Conservation (phyloP, 768 basidiomycete species). For the Bullera alba region DNA sequence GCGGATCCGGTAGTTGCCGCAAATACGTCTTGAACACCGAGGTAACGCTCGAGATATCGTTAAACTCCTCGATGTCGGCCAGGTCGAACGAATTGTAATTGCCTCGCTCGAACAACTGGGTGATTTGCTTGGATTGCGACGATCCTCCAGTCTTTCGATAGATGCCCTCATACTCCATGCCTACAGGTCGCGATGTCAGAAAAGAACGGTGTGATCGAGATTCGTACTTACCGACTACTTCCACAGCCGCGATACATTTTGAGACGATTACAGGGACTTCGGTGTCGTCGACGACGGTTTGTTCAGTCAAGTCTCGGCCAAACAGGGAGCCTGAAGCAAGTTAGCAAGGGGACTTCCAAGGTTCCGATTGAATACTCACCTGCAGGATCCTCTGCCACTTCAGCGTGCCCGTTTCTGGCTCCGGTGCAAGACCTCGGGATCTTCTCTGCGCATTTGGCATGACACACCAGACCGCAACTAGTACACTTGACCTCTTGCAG, state of each 20-base stretch:
- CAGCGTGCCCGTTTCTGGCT: constrained; percentile 23
- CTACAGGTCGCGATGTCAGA: constrained; percentile 48
- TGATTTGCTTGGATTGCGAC: constrained; percentile 84
- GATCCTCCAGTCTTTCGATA: constrained; percentile 96
- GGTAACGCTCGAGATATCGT: constrained; percentile 94
- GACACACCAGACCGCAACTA: constrained; percentile 82
- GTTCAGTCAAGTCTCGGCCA: constrained; percentile 77
- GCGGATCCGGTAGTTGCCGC: constrained; percentile 79
- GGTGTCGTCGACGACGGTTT: constrained; percentile 52
- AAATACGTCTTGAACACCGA: constrained; percentile 96
- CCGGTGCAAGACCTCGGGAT: constrained; percentile 61
- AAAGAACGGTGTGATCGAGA: neutral
- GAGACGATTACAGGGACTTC: constrained; percentile 78
- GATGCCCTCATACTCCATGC: constrained; percentile 92
- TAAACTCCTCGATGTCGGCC: constrained; percentile 77
- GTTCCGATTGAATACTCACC: neutral
- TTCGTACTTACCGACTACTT: constrained; percentile 61
- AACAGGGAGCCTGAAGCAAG: no score
- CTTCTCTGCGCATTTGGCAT: constrained; percentile 72
- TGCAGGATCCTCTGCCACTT: constrained; percentile 10
- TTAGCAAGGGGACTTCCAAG: constrained; percentile 59
- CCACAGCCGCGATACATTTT: constrained; percentile 93
- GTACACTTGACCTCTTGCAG: constrained; percentile 80
- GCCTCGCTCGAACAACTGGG: constrained; percentile 86
- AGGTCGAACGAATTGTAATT: constrained; percentile 86